Base-by-base conservation (phyloP, 768 basidiomycete species). In the Phanerochaete carnosa region DNA sequence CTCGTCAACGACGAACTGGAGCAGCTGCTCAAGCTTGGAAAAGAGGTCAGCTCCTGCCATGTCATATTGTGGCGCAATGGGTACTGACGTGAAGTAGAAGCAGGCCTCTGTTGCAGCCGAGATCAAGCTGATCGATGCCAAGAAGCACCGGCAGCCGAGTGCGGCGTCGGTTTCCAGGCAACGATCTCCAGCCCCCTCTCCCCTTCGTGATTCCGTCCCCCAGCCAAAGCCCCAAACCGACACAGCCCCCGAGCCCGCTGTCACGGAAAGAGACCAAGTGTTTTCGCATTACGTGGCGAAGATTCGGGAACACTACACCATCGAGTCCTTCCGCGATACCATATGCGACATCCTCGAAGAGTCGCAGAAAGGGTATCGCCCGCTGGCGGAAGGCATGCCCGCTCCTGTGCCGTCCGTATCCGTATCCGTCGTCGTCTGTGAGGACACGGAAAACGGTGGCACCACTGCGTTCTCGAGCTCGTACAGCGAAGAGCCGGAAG, bases 331-430 rank as follows among this genome's bases (percentile, higher is more conserved):
- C 39, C 39, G 19, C 11, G 39, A 43, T 19, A 43, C 39, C 8
- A 43, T 43, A 8, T 19, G 39, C 8, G 39, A 43, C 39, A 43
- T 43, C 39, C 8, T 43, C 39, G 39, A 43, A 19, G 39, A 29
- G n/a, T 56, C 55, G 37, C 33, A 56, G 55, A 45, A 56, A 37
- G 22, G 45, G 43, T 56, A 39, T 26, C 33, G 43, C 35, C 55
- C 55, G 12, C 23, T 56, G 4, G 26, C 49, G 25, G 26, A 33
- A n/a, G 55, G 55, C 19, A 23, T 55, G 16, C 39, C 11, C 39
- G 39, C 39, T 8, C 39, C 39, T 4, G 19, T 43, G 39, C 39
- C 39, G 39, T 7, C 6, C 8, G 4, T 19, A 19, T 19, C 39
- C 4, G 11, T 43, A 4, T 43, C 39, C 39, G 19, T 19, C 4